Percentiles rank a stretch among this genome's conserved stretches.
Conservation (phyloP, 768 basidiomycete species). For the Porphyrellus cyaneotinctus region DNA sequence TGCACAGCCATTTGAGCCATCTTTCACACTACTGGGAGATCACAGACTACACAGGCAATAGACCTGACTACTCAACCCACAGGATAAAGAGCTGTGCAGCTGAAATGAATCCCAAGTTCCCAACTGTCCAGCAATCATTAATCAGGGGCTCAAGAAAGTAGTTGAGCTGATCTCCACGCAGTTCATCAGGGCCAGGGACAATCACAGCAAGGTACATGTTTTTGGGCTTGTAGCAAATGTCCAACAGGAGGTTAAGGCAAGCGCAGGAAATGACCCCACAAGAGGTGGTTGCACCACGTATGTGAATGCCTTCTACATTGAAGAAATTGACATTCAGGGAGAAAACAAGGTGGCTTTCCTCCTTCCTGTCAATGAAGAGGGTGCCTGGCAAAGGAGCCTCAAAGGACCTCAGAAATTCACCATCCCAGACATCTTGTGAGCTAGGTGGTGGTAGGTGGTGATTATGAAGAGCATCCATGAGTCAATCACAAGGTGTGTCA, state of each 20-base stretch:
- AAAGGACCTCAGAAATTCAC: neutral
- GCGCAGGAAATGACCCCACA: conserved; percentile 3
- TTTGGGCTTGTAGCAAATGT: conserved; percentile 32
- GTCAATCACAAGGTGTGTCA: neutral
- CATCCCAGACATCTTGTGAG: neutral
- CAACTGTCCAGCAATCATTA: conserved; percentile 25
- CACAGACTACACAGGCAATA: neutral
- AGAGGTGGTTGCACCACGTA: neutral
- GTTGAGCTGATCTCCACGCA: conserved; percentile 14
- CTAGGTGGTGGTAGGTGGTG: neutral
- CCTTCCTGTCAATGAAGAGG: neutral
- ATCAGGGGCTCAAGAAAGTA: neutral
- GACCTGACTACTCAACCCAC: neutral
- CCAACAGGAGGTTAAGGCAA: conserved; percentile 33
- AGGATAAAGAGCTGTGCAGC: neutral
- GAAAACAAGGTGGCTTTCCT: neutral
- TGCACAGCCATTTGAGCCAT: neutral
- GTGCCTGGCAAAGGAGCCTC: neutral
- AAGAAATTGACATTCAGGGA: neutral
- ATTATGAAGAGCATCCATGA: neutral
- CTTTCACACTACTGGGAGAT: neutral
- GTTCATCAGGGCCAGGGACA: conserved; percentile 39
- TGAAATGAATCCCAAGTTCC: neutral
- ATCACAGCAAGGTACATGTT: too few species aligned
- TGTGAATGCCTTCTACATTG: neutral